phyloP scores from a whole-genome alignment of 441 rosid genomes.

The Pelargonium cotyledonis region DNA sequence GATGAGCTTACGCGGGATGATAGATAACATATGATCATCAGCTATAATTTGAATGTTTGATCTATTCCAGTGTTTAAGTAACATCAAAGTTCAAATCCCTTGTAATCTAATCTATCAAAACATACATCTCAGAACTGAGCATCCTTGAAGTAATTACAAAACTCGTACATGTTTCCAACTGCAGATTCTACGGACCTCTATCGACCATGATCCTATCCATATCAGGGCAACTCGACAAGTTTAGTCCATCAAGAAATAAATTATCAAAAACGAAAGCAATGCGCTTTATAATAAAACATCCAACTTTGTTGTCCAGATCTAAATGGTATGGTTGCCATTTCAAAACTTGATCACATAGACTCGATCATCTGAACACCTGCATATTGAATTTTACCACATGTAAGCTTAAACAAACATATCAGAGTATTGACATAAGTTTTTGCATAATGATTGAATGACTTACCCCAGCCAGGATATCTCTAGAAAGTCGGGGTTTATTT shows the following conservation, averaged over 20 bases:
- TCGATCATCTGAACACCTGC: conserved; percentile 5
- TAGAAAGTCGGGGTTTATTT: conserved; percentile 53
- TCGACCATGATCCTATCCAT: too few species aligned
- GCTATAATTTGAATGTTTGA: too few species aligned
- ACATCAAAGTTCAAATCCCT: too few species aligned
- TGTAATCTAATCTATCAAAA: too few species aligned
- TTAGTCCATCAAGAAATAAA: too few species aligned
- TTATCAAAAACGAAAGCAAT: background rate
- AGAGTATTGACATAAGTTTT: background rate
- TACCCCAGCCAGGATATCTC: conserved; percentile 66
- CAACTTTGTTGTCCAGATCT: background rate
- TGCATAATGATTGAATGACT: conserved; percentile 21
- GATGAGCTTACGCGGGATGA: too few species aligned
- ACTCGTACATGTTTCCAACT: too few species aligned
- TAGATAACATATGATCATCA: too few species aligned
- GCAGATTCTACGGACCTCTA: too few species aligned
- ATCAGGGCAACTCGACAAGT: background rate
- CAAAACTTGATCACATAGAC: background rate
- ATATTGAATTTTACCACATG: background rate
- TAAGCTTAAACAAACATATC: background rate
- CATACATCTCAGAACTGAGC: too few species aligned
- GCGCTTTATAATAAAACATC: background rate
- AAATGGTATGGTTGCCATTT: background rate
- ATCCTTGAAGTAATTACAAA: too few species aligned
- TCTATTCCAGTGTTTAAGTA: too few species aligned